A percentile compares a stretch with the other conserved stretches of the same genome.
Conservation (phyloP, 2,329 filamentous ascomycete species). For the Ophiocordyceps unilateralis region DNA sequence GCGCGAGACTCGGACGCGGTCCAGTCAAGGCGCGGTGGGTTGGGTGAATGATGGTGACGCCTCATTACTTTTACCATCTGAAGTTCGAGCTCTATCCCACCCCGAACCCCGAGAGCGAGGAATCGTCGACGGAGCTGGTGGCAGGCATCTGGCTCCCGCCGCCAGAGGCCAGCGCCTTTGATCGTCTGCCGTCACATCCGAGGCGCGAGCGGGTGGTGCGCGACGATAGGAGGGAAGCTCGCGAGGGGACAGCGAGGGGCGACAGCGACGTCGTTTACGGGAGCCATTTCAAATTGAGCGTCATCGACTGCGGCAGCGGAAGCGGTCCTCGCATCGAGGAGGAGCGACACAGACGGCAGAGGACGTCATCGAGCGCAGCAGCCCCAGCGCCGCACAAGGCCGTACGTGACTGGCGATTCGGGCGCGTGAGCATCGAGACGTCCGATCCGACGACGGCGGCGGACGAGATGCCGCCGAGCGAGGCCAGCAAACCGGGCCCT, state of each 20-base stretch:
- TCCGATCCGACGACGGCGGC: constrained; percentile 43
- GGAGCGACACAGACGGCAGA: constrained; percentile 12
- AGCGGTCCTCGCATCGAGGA: constrained; percentile 9
- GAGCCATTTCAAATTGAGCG: no score
- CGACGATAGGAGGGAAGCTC: not conserved
- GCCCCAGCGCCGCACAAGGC: constrained; percentile 29
- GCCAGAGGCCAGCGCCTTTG: constrained; percentile 32
- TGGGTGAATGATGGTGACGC: constrained; percentile 20
- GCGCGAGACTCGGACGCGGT: not conserved
- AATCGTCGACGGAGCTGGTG: constrained; percentile 3
- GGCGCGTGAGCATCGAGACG: constrained; percentile 59
- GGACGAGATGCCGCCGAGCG: constrained; percentile 15
- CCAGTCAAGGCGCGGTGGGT: not conserved
- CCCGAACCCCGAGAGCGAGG: constrained; percentile 15
- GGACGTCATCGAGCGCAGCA: not conserved
- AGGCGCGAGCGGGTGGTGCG: not conserved
- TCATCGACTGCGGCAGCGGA: constrained; percentile 7
- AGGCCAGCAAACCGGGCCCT: constrained; percentile 23
- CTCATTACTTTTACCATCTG: constrained; percentile 48
- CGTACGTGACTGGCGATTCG: constrained; percentile 62
- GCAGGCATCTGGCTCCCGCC: constrained; percentile 32
- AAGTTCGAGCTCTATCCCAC: constrained; percentile 46
- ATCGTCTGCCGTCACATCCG: constrained; percentile 32
- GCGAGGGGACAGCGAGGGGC: constrained; percentile 4
- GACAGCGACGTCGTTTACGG: no score